phyloP scores from a whole-genome alignment of 2,329 filamentous ascomycete genomes.

The Exophiala alcalophila region DNA sequence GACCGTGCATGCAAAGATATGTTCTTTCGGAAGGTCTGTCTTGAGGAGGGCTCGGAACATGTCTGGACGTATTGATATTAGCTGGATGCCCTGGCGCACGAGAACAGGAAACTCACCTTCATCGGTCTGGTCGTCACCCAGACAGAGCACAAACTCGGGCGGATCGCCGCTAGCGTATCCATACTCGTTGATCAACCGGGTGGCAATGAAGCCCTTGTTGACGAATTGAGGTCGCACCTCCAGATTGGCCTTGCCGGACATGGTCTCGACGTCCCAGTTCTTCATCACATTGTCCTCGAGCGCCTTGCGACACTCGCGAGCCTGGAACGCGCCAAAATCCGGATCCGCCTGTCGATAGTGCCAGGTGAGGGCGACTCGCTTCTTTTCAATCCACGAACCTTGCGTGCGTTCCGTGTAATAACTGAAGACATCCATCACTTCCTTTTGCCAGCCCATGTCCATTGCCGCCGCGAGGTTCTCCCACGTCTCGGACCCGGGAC shows the following conservation, averaged over 20 bases:
- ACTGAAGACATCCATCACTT: conserved; percentile 80
- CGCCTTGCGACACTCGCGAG: conserved; percentile 75
- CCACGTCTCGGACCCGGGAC: conserved; percentile 75
- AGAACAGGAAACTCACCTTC: conserved; percentile 85
- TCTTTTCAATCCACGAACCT: conserved; percentile 89
- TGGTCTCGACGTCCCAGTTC: conserved; percentile 89
- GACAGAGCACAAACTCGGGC: conserved; percentile 83
- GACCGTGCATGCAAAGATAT: conserved; percentile 87
- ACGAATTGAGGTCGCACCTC: conserved; percentile 96
- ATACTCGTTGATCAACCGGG: conserved; percentile 74
- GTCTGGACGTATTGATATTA: conserved; percentile 52
- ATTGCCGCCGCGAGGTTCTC: conserved; percentile 81
- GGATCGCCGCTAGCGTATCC: conserved; percentile 53
- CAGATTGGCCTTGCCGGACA: conserved; percentile 93
- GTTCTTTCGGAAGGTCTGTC: conserved; percentile 56
- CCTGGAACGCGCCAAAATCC: conserved; percentile 76
- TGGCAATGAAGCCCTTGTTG: conserved; percentile 96
- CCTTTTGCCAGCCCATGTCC: conserved; percentile 89
- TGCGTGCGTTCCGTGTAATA: conserved; percentile 83
- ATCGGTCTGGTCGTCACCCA: conserved; percentile 95
- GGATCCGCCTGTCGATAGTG: conserved; percentile 92
- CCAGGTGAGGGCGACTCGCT: conserved; percentile 93
- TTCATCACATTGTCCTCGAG: conserved; percentile 73
- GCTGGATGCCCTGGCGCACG: no score
- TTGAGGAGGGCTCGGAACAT: conserved; percentile 77